These are phyloP conservation scores for Penicillium sp. DNA, from an alignment of 2,329 filamentous ascomycete species.

Conservation along the genomic window DNA sequence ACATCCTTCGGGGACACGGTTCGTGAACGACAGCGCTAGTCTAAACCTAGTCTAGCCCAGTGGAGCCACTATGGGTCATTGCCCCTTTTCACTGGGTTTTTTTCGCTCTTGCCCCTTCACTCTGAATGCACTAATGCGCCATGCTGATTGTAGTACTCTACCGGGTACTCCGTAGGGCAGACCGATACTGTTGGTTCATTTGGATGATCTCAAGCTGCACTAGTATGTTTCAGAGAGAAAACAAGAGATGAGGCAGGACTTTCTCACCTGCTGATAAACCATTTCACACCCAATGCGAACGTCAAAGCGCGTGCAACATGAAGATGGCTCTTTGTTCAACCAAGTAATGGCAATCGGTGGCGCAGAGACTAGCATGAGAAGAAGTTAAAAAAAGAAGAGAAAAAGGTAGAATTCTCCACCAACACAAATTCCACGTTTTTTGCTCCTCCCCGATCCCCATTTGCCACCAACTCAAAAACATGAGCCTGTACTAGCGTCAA, in stretches of 20 bases:
- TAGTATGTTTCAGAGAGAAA: neutral
- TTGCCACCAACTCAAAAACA: neutral
- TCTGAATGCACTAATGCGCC: neutral
- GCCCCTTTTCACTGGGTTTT: conserved; percentile 13
- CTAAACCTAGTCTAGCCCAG: conserved; percentile 3
- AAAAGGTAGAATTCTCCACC: neutral
- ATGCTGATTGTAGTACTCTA: neutral
- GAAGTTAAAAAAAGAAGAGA: neutral
- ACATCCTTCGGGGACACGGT: conserved; percentile 8
- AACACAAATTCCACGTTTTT: neutral
- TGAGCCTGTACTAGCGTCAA: neutral
- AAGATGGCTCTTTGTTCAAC: neutral
- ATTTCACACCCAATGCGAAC: neutral
- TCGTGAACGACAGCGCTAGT: conserved; percentile 16
- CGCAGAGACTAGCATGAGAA: neutral
- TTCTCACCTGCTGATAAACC: neutral
- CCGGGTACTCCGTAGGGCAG: no score
- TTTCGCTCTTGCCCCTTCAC: neutral
- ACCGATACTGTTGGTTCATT: neutral
- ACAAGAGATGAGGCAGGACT: neutral
- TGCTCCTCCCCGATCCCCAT: neutral
- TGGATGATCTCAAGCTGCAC: neutral
- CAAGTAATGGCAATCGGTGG: neutral
- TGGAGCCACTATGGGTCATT: neutral
- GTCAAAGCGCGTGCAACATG: no score